These are phyloP conservation scores for Thalassiosira livingstoniorum DNA, from an alignment of 352 stramenopile genomes.

Conservation along the genomic window DNA sequence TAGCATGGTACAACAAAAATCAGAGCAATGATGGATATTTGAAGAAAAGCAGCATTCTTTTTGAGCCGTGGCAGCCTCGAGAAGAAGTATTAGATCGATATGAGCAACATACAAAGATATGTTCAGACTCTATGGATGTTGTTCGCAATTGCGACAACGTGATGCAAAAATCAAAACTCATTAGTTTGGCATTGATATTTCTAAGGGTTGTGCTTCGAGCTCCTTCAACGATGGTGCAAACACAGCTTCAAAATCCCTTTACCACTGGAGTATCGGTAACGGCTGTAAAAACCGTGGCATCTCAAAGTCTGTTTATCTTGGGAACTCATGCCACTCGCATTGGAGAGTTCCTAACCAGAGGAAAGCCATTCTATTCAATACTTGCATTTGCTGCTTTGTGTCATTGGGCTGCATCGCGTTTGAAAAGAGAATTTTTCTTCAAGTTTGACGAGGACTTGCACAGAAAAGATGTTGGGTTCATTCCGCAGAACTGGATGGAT, in stretches of 20 bases:
- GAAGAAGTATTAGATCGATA: slow-evolving; percentile 66
- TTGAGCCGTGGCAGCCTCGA: slow-evolving; percentile 37
- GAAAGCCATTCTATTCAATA: slow-evolving; percentile 17
- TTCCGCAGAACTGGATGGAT: slow-evolving; percentile 59
- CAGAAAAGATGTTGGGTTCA: slow-evolving; percentile 60
- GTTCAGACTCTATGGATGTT: slow-evolving; percentile 57
- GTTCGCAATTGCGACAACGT: slow-evolving; percentile 66
- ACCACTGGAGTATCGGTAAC: not conserved
- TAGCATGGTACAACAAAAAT: slow-evolving; percentile 45
- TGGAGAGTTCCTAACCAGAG: not conserved
- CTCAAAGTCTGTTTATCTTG: slow-evolving; percentile 2
- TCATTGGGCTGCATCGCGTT: slow-evolving; percentile 39
- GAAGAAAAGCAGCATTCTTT: slow-evolving; percentile 11
- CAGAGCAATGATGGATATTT: slow-evolving; percentile 21
- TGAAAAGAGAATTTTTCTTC: slow-evolving; percentile 67
- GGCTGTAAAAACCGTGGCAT: not conserved
- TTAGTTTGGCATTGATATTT: slow-evolving; percentile 5
- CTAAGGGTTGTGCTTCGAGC: slow-evolving; percentile 14
- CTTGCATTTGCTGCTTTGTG: slow-evolving; percentile 17
- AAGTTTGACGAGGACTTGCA: slow-evolving; percentile 61
- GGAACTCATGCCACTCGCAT: slow-evolving; percentile 13
- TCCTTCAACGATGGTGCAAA: not conserved
- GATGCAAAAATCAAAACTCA: slow-evolving; percentile 22
- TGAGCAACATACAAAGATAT: slow-evolving; percentile 67
- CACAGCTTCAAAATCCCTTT: not conserved